Evolutionary conservation across 1,139 yeast genomes (phyloP).

Genomic region (Lodderomyces orthopsilosis): DNA sequence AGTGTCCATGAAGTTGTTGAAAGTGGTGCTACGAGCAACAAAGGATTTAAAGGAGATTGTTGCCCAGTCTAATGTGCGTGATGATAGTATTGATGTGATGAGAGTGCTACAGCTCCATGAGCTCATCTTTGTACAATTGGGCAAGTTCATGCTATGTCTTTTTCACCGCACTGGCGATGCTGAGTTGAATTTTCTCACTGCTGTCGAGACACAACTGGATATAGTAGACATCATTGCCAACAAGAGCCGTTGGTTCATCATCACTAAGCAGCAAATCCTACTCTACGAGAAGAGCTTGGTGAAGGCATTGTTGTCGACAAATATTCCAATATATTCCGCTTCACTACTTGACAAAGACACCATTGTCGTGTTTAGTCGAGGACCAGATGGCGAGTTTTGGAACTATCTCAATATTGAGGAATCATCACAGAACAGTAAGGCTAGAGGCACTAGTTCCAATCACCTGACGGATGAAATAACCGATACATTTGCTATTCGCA

Average conservation of each 20-base stretch:
- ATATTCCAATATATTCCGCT: neutral
- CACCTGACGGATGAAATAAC: slow-evolving; percentile 24
- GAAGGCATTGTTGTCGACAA: neutral
- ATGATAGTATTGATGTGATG: no score
- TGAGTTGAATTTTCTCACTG: neutral
- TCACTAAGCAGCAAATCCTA: neutral
- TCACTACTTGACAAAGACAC: neutral
- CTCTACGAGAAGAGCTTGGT: neutral
- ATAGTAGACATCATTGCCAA: neutral
- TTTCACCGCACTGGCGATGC: neutral
- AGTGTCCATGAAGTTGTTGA: neutral
- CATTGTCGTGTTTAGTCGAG: neutral
- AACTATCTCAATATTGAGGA: neutral
- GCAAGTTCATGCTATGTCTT: neutral
- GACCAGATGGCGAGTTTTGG: neutral
- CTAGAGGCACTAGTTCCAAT: neutral
- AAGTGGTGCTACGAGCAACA: neutral
- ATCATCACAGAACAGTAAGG: neutral
- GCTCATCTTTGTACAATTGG: neutral
- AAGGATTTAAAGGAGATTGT: neutral
- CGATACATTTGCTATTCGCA: slow-evolving; percentile 27
- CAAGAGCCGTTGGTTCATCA: neutral
- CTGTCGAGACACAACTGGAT: neutral
- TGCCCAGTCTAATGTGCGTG: neutral
- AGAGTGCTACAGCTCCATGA: neutral